These are phyloP conservation scores for Septoria petroselini DNA, from an alignment of 2,329 filamentous ascomycete genomes.

Conservation along the genomic window DNA sequence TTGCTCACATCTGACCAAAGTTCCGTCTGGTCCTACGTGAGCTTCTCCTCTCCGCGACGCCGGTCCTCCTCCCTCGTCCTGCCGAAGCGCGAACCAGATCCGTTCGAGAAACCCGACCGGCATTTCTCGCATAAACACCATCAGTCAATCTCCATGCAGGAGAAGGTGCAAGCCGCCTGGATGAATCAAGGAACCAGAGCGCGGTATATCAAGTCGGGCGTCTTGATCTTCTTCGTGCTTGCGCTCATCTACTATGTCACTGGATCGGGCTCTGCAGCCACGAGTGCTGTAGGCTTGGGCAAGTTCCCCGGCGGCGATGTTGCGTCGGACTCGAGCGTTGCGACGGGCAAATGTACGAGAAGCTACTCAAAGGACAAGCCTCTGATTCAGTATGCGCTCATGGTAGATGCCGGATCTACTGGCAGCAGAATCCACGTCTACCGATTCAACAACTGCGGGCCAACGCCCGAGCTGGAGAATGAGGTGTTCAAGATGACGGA, in stretches of 20 bases:
- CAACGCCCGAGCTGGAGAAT: slow-evolving; percentile 88
- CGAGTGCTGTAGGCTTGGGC: slow-evolving; percentile 21
- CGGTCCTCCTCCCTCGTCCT: slow-evolving; percentile 53
- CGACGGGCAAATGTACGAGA: slow-evolving; percentile 73
- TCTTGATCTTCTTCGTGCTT: slow-evolving; percentile 57
- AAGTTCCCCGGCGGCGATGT: slow-evolving; percentile 42
- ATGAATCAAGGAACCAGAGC: slow-evolving; percentile 63
- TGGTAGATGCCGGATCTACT: slow-evolving; percentile 98
- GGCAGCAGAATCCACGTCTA: slow-evolving; percentile 98
- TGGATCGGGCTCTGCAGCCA: slow-evolving; percentile 34
- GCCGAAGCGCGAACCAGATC: slow-evolving; percentile 42
- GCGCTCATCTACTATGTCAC: slow-evolving; percentile 58
- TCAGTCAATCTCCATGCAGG: slow-evolving; percentile 37
- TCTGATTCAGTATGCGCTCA: slow-evolving; percentile 93
- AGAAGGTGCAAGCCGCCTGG: slow-evolving; percentile 44
- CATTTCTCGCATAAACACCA: slow-evolving; percentile 32
- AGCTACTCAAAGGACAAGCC: slow-evolving; percentile 86
- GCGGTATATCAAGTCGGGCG: slow-evolving; percentile 61
- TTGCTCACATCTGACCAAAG: neutral
- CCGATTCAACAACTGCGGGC: slow-evolving; percentile 97
- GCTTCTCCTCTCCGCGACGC: slow-evolving; percentile 47
- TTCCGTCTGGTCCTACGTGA: slow-evolving; percentile 53
- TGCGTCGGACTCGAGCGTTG: slow-evolving; percentile 57
- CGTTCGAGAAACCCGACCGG: slow-evolving; percentile 48
- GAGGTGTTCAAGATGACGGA: slow-evolving; percentile 93